Evolutionary conservation across 192 early-diverging fungal species (phyloP).

Genomic region (Coemansia sp.): DNA sequence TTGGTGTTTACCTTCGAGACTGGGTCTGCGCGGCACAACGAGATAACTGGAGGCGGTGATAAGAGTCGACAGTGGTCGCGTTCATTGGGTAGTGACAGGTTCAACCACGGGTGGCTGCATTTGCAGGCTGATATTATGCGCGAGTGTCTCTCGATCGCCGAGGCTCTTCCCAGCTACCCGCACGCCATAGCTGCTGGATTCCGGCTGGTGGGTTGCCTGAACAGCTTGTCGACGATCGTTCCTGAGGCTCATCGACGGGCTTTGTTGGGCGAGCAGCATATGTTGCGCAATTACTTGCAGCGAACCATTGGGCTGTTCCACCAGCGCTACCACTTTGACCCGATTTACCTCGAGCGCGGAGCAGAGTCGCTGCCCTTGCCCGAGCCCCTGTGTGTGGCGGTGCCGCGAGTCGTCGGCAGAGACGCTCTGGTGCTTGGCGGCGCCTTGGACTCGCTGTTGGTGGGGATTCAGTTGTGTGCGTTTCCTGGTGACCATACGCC

Average conservation of each 20-base stretch:
- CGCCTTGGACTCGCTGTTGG: slow-evolving; percentile 32
- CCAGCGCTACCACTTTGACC: slow-evolving; percentile 28
- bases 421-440: slow-evolving; percentile 35
- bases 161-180: slow-evolving; percentile 50
- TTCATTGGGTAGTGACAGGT: background rate
- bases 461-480: slow-evolving; percentile 41
- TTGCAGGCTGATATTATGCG: slow-evolving; percentile 50
- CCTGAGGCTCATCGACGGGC: slow-evolving; percentile 23
- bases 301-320: slow-evolving; percentile 35
- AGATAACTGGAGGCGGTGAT: background rate
- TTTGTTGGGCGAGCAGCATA: slow-evolving; percentile 47
- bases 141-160: slow-evolving; percentile 45
- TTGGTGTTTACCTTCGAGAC: slow-evolving; percentile 28
- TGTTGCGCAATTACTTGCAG: slow-evolving; percentile 34
- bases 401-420: slow-evolving; percentile 28
- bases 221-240: slow-evolving; percentile 18
- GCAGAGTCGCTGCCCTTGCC: background rate
- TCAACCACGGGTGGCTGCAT: slow-evolving; percentile 32
- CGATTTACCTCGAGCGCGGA: background rate
- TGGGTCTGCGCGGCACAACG: background rate
- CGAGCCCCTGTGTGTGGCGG: slow-evolving; percentile 6
- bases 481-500: slow-evolving; percentile 23
- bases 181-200: slow-evolving; percentile 44
- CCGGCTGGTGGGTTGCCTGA: slow-evolving; percentile 42
- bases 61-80: background rate